Percentiles rank a stretch among this genome's conserved stretches.
phyloP scores from a whole-genome alignment of 2,329 filamentous ascomycete genomes.

The Cadophora gregata region DNA sequence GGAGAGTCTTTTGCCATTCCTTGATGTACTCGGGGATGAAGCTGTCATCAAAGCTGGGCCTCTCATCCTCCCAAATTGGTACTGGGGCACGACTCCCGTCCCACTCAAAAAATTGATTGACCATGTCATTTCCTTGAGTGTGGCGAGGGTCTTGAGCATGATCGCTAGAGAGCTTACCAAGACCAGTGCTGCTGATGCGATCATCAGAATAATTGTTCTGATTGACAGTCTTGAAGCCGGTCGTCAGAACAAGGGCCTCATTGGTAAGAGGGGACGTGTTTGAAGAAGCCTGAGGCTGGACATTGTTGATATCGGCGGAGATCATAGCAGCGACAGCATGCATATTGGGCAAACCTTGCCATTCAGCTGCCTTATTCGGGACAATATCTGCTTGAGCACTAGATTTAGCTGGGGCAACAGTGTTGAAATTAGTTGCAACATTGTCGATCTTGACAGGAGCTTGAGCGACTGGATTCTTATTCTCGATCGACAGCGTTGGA shows the following conservation, averaged over 20 bases:
- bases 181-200: constrained; percentile 19
- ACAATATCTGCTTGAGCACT: neutral
- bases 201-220: constrained; percentile 25
- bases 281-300: constrained; percentile 5
- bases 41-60: constrained; percentile 33
- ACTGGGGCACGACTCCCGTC: constrained; percentile 34
- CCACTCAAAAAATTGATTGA: constrained; percentile 36
- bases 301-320: constrained; percentile 11
- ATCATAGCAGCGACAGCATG: constrained; percentile 7
- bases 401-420: neutral
- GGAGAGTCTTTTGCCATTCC: constrained; percentile 37
- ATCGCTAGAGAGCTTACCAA: neutral
- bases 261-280: constrained; percentile 14
- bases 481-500: neutral
- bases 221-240: constrained; percentile 19
- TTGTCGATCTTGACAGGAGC: neutral
- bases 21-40: constrained; percentile 39
- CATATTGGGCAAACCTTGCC: constrained; percentile 8
- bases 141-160: constrained; percentile 30
- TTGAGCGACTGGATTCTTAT: constrained; percentile 3
- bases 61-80: constrained; percentile 38
- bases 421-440: neutral
- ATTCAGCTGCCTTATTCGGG: constrained; percentile 1
- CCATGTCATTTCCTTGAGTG: constrained; percentile 32
- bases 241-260: constrained; percentile 20